These are phyloP conservation scores for Pythium brassicae DNA, from an alignment of 352 stramenopile species.

Conservation along the genomic window DNA sequence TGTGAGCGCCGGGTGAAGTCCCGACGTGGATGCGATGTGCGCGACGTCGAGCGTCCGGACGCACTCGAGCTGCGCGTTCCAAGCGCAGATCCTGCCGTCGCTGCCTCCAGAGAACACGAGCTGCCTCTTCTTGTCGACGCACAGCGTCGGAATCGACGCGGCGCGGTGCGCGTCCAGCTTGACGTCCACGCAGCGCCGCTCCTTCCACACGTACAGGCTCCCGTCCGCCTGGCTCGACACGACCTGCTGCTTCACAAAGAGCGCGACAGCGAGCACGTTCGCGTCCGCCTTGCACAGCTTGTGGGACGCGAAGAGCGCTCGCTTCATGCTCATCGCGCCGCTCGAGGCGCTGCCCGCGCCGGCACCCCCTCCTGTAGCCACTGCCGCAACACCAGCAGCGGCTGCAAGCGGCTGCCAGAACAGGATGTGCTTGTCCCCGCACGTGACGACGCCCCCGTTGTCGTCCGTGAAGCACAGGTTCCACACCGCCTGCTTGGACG, in stretches of 20 bases:
- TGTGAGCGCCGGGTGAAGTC: conserved; percentile 14
- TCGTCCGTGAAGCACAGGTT: conserved; percentile 57
- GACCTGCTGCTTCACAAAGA: conserved; percentile 44
- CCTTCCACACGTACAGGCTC: conserved; percentile 75
- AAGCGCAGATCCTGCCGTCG: conserved; percentile 54
- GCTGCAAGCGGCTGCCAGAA: conserved; percentile 42
- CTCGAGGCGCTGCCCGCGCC: conserved; percentile 5
- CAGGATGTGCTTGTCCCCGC: conserved; percentile 60
- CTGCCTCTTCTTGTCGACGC: conserved; percentile 40
- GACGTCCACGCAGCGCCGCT: conserved; percentile 48
- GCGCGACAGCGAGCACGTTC: conserved; percentile 31
- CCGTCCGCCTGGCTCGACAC: conserved; percentile 65
- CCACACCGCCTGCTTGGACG: conserved; percentile 60
- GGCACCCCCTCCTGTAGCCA: background rate
- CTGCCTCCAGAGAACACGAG: conserved; percentile 57
- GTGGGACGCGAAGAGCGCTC: conserved; percentile 49
- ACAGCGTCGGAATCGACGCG: conserved; percentile 38
- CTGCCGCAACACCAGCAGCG: background rate
- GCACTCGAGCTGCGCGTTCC: conserved; percentile 55
- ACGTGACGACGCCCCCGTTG: conserved; percentile 45
- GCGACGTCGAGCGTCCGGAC: conserved; percentile 33
- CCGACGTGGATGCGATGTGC: conserved; percentile 19
- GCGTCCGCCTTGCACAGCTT: conserved; percentile 31
- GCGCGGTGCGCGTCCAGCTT: conserved; percentile 36
- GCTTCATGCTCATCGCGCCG: conserved; percentile 44